Conservation (phyloP, 352 stramenopile genomes). For the Aphanomyces stellatus region DNA sequence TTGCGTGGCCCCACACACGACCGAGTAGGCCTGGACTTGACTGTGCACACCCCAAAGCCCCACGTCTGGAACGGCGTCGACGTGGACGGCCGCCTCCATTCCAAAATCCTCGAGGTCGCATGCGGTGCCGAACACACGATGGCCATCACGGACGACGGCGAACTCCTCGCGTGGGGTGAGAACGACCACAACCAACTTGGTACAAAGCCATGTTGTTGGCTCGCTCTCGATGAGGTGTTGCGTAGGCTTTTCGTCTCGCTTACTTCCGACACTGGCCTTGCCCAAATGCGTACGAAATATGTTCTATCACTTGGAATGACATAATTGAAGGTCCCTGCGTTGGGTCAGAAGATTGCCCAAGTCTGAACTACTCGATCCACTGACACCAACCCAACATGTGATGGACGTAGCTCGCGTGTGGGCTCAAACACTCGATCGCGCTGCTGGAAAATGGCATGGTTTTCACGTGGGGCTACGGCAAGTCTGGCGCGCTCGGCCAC, state of each 20-base stretch:
- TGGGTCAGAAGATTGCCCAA: slow-evolving; percentile 39
- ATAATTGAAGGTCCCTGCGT: slow-evolving; percentile 23
- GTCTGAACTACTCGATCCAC: too few species aligned
- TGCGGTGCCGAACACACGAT: slow-evolving; percentile 49
- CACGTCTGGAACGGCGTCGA: slow-evolving; percentile 6
- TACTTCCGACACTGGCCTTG: too few species aligned
- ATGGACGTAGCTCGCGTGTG: slow-evolving; percentile 51
- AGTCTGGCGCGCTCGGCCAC: slow-evolving; percentile 46
- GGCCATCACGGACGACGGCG: slow-evolving; percentile 60
- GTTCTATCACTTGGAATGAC: background rate
- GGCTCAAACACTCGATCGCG: slow-evolving; percentile 46
- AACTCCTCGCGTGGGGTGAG: slow-evolving; percentile 70
- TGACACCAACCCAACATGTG: too few species aligned
- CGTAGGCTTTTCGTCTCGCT: background rate
- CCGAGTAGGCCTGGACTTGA: too few species aligned
- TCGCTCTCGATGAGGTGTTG: background rate
- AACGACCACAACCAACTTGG: slow-evolving; percentile 31
- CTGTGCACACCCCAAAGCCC: too few species aligned
- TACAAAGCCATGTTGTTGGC: slow-evolving; percentile 24
- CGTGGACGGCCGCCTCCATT: background rate
- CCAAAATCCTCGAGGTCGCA: slow-evolving; percentile 36
- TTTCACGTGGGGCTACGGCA: slow-evolving; percentile 56
- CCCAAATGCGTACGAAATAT: background rate
- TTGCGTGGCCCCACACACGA: background rate
- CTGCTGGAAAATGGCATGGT: slow-evolving; percentile 53